A percentile compares a stretch with the other conserved stretches of the same genome.
These are phyloP conservation scores for Podaxis pistillaris DNA, from an alignment of 768 basidiomycete species.

Conservation along the genomic window DNA sequence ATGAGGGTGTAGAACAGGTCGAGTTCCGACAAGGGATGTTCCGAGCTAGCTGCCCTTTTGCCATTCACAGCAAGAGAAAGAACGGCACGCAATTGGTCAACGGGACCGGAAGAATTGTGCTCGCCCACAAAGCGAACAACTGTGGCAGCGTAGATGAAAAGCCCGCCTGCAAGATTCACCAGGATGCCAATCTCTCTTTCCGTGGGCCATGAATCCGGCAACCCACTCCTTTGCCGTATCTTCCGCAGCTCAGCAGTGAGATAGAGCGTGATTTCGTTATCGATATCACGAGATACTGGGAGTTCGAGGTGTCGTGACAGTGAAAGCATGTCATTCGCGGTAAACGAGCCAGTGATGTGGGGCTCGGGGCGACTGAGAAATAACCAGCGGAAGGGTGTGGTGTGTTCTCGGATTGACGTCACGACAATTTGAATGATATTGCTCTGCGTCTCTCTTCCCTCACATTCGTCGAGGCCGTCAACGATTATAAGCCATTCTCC, in stretches of 20 bases:
- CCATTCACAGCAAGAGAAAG: not conserved
- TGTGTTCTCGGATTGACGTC: not conserved
- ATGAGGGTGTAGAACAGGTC: not conserved
- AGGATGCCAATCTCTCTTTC: not conserved
- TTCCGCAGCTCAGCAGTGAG: not conserved
- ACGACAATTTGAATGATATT: not conserved
- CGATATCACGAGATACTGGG: conserved; percentile 2
- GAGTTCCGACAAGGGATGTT: not conserved
- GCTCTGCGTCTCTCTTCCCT: not conserved
- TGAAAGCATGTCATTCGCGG: not conserved
- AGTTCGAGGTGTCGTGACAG: not conserved
- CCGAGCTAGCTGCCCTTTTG: not conserved
- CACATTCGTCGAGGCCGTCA: conserved; percentile 18
- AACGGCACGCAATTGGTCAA: not conserved
- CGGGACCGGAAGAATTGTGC: not conserved
- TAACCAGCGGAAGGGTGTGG: not conserved
- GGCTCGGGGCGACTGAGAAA: conserved; percentile 16
- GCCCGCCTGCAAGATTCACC: conserved; percentile 1
- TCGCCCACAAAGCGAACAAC: conserved; percentile 11
- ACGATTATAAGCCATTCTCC: not conserved
- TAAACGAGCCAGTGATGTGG: conserved; percentile 1
- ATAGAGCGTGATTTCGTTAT: conserved; percentile 7
- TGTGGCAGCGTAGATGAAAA: conserved; percentile 9
- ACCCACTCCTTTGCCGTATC: not conserved
- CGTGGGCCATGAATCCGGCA: conserved; percentile 7